Conservation (phyloP, 345 rosid genomes). For the Iberis pinnata region DNA sequence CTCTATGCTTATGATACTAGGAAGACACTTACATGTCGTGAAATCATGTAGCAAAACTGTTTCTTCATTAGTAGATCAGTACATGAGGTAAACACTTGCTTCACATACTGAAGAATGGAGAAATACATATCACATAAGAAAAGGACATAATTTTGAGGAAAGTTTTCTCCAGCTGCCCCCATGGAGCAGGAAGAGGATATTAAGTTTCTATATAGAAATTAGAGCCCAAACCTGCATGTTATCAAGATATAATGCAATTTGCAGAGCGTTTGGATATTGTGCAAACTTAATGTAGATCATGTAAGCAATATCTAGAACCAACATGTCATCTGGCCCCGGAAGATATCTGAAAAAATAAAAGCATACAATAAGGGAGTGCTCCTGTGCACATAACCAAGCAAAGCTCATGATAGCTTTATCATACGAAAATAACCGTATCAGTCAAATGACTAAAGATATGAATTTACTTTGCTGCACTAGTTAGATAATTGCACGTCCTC, state of each 20-base stretch:
- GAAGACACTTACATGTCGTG: constrained; percentile 85
- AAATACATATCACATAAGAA: constrained; percentile 21
- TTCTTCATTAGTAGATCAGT: constrained; percentile 56
- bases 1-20: background rate
- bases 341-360: constrained; percentile 56
- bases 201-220: constrained; percentile 7
- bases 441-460: background rate
- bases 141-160: background rate
- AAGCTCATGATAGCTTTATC: constrained; percentile 6
- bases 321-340: constrained; percentile 83
- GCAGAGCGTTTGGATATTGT: constrained; percentile 72
- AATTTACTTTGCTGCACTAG: constrained; percentile 75
- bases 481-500: constrained; percentile 87
- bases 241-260: constrained; percentile 74
- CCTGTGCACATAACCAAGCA: background rate
- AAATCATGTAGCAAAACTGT: constrained; percentile 84
- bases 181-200: constrained; percentile 8
- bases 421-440: background rate
- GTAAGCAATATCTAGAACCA: constrained; percentile 69
- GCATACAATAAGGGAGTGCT: background rate
- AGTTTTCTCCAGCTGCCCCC: constrained; percentile 9
- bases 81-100: constrained; percentile 72
- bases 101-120: constrained; percentile 54
- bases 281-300: constrained; percentile 64
- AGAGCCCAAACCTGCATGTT: constrained; percentile 60